Evolutionary conservation across 257 asterid species (phyloP), one percentile per base, ranked within the genome.

Genomic region (Ligustrum vulgare): DNA sequence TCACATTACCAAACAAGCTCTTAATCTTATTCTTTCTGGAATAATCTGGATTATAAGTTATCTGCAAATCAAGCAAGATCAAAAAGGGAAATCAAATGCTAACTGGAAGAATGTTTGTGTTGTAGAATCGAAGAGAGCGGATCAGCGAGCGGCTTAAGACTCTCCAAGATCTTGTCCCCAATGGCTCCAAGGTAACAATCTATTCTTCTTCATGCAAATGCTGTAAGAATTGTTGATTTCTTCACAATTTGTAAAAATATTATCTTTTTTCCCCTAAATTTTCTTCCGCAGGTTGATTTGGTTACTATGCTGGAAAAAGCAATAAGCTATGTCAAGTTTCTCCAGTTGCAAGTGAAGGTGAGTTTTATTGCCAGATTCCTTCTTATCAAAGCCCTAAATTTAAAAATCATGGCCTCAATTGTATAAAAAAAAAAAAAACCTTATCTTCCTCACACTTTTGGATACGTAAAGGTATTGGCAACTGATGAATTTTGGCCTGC

Each of bases 231-330:
- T 58, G 33, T n/a, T 58, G 22, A 20, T 20, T 58, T 58, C 15
- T 58, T 58, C 13, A 0, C n/a, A 54, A 54, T 49, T 16, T 47
- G 22, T 20, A 56, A 7, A 20, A 1, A 56, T 56, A 6, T 56
- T 28, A 33, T 58, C 2, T 39, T 12, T 18, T 22, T 16, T n/a
- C 60, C 63, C 1, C 1, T 18, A 5, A 1, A 22, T 2, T 8
- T 8, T 22, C 32, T 22, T 23, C 18, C 81, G 73, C 79, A 93
- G 98, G 98, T 93, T 83, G 98, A 93, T 90, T 86, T 93, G 87
- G 98, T 93, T 18, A 91, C 97, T 69, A 94, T 91, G 98, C 77
- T 94, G 71, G 98, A 94, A 79, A 93, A 93, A 71, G 97, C 98
- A 69, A 93, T 90, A 39, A 73, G 96, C 70, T 93, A 93, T 71